Conservation (phyloP, 257 asterid species). For the Solanum bukasovii region DNA sequence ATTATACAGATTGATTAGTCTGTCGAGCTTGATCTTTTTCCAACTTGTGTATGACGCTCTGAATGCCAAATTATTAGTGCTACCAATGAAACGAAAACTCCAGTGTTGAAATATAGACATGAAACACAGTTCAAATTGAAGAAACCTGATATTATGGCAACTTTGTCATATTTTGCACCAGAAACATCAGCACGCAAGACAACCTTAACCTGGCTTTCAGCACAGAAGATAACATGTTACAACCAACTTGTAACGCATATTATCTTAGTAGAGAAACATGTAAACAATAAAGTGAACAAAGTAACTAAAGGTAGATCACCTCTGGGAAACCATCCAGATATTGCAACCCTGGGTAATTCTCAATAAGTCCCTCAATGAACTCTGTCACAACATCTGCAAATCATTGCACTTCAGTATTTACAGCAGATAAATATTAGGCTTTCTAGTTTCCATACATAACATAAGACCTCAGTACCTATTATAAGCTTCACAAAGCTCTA, state of each 20-base stretch:
- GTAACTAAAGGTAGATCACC: constrained; percentile 21
- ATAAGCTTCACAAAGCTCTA: background rate
- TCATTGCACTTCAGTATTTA: background rate
- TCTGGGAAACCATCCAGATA: constrained; percentile 95
- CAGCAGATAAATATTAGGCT: background rate
- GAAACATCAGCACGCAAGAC: constrained; percentile 90
- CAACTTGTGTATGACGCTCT: background rate
- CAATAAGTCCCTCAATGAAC: constrained; percentile 92
- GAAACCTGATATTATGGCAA: constrained; percentile 84
- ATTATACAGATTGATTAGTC: background rate
- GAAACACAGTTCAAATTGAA: background rate
- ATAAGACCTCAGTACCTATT: background rate
- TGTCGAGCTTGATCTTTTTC: background rate
- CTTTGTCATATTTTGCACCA: constrained; percentile 65
- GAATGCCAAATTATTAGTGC: background rate
- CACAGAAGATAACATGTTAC: background rate
- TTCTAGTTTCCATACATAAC: background rate
- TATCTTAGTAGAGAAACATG: background rate
- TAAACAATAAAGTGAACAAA: background rate
- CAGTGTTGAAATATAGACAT: background rate
- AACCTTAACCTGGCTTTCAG: constrained; percentile 64
- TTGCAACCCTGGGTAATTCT: constrained; percentile 89
- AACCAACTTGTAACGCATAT: background rate
- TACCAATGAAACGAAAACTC: background rate
- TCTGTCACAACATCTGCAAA: constrained; percentile 89